Evolutionary conservation across 2,329 filamentous ascomycete species (phyloP).

Genomic region (Phialophora tarda): DNA sequence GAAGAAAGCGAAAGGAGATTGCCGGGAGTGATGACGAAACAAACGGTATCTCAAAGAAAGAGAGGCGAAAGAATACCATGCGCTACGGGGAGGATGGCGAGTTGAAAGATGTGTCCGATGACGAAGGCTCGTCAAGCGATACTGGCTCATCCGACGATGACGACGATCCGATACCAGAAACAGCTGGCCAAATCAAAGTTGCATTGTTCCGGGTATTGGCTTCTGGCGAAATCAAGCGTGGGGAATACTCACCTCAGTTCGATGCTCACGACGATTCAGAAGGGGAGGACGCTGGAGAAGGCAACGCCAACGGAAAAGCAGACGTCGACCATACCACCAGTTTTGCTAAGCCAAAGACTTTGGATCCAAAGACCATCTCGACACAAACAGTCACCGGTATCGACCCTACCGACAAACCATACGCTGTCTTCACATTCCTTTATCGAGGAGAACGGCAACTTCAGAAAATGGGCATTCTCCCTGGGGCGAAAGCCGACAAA

Average conservation of each 20-base stretch:
- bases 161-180: constrained; percentile 85
- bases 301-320: constrained; percentile 61
- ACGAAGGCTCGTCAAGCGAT: constrained; percentile 69
- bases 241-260: constrained; percentile 97
- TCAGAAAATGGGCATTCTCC: constrained; percentile 91
- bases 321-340: constrained; percentile 97
- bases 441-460: constrained; percentile 95
- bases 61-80: constrained; percentile 64
- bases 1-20: constrained; percentile 72
- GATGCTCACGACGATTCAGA: constrained; percentile 96
- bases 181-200: constrained; percentile 96
- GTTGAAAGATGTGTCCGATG: constrained; percentile 73
- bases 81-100: constrained; percentile 79
- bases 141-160: constrained; percentile 71
- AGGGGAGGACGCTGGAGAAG: constrained; percentile 52
- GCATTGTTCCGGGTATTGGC: constrained; percentile 94
- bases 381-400: constrained; percentile 98
- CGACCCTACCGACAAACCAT: constrained; percentile 93
- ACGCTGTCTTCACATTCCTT: constrained; percentile 96
- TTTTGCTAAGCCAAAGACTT: constrained; percentile 93
- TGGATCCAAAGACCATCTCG: constrained; percentile 96
- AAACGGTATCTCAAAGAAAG: constrained; percentile 34
- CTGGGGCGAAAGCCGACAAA: constrained; percentile 68
- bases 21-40: constrained; percentile 52
- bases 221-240: constrained; percentile 95